A percentile compares a stretch with the other conserved stretches of the same genome.
These are phyloP conservation scores for Zygotorulaspora chibaensis DNA, from an alignment of 805 yeast genomes.

Conservation along the genomic window DNA sequence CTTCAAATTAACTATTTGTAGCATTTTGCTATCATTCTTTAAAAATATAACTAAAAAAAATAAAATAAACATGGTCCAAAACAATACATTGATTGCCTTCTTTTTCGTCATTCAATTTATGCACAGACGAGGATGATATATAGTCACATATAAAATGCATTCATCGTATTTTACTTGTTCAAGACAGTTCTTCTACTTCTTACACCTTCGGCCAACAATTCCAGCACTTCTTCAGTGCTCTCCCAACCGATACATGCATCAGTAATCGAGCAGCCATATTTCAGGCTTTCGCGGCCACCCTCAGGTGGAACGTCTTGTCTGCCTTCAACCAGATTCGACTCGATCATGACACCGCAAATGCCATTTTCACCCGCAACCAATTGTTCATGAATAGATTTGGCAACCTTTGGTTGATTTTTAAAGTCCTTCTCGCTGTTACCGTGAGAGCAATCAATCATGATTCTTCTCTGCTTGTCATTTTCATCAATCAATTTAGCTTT, in stretches of 20 bases:
- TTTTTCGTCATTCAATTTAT: not conserved
- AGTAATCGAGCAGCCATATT: conserved; percentile 94
- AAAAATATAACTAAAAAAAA: not conserved
- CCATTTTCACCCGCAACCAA: conserved; percentile 64
- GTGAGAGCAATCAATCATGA: conserved; percentile 97
- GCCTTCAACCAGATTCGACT: conserved; percentile 86
- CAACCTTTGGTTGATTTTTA: conserved; percentile 90
- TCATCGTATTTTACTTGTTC: conserved; percentile 15
- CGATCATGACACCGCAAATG: conserved; percentile 95
- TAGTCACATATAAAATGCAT: too few relatives aligned
- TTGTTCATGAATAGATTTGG: conserved; percentile 73
- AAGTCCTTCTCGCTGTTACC: conserved; percentile 91
- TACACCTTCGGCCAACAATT: conserved; percentile 72
- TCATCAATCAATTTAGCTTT: conserved; percentile 47
- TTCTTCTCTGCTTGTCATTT: conserved; percentile 50
- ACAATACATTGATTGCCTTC: not conserved
- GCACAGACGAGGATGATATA: too few relatives aligned
- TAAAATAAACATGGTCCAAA: not conserved
- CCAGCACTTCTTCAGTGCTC: conserved; percentile 68
- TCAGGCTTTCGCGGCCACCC: conserved; percentile 68
- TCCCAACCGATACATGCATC: conserved; percentile 96
- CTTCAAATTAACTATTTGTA: not conserved
- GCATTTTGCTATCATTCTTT: conserved; percentile 3
- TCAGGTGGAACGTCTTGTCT: conserved; percentile 84
- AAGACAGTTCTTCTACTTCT: conserved; percentile 58